A percentile compares a stretch with the other conserved stretches of the same genome.
phyloP scores from a whole-genome alignment of 2,329 filamentous ascomycete species.

The Pseudogymnoascus sp. region DNA sequence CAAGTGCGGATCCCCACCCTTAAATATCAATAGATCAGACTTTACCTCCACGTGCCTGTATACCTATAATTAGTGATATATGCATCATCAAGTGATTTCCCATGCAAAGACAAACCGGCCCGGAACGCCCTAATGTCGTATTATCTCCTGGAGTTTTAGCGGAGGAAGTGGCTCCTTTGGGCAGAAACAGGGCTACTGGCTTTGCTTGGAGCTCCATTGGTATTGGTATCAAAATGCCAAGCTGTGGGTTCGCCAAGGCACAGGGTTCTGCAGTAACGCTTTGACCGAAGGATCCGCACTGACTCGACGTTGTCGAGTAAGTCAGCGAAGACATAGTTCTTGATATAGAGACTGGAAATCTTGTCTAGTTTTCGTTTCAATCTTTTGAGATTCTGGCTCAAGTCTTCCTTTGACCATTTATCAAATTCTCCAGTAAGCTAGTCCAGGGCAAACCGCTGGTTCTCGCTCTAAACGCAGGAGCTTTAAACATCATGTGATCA shows the following conservation, averaged over 20 bases:
- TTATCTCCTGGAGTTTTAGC: background rate
- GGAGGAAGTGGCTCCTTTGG: background rate
- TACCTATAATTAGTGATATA: background rate
- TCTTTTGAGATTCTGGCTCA: background rate
- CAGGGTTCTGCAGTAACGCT: slow-evolving; percentile 17
- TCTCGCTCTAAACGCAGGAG: background rate
- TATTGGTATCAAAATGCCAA: background rate
- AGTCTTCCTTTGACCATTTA: background rate
- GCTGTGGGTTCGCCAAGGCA: slow-evolving; percentile 10
- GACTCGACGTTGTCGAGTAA: background rate
- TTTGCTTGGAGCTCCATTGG: background rate
- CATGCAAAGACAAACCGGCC: background rate
- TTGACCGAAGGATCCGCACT: background rate
- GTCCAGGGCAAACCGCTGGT: background rate
- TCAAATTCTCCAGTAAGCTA: background rate
- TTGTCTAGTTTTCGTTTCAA: background rate
- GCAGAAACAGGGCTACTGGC: background rate
- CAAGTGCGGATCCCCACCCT: background rate
- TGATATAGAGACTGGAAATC: background rate
- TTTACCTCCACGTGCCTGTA: background rate
- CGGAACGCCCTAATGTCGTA: background rate
- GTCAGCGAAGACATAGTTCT: background rate
- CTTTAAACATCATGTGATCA: background rate
- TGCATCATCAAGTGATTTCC: background rate
- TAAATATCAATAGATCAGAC: background rate